These are phyloP conservation scores for Hypholoma fasciculare DNA, from an alignment of 768 basidiomycete genomes.

Conservation along the genomic window DNA sequence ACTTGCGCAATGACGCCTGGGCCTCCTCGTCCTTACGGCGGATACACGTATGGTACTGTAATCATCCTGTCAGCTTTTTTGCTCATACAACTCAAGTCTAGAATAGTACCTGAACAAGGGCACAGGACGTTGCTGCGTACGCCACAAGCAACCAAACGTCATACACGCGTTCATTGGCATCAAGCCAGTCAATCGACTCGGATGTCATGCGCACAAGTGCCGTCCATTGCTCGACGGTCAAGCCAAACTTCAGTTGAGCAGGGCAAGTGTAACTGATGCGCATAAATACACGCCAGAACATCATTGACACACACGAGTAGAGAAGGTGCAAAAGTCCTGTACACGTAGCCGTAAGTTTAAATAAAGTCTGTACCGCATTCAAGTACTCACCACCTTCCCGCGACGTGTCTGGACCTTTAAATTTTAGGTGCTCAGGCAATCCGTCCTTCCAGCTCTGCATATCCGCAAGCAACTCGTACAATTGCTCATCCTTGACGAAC, in stretches of 20 bases:
- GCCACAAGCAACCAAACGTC: conserved; percentile 88
- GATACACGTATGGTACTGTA: conserved; percentile 92
- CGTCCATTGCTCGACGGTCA: conserved; percentile 82
- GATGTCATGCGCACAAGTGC: conserved; percentile 70
- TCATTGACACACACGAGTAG: conserved; percentile 90
- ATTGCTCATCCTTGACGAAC: conserved; percentile 79
- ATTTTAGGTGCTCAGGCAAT: conserved; percentile 78
- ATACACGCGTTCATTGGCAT: conserved; percentile 74
- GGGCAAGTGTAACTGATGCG: conserved; percentile 93
- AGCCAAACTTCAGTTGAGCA: conserved; percentile 81
- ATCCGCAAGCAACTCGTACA: conserved; percentile 63
- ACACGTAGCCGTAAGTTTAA: not conserved
- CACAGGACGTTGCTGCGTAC: conserved; percentile 86
- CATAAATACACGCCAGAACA: conserved; percentile 99
- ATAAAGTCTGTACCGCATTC: not conserved
- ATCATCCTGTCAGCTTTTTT: not conserved
- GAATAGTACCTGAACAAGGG: conserved; percentile 77
- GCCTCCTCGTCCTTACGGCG: conserved; percentile 78
- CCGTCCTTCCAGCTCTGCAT: conserved; percentile 76
- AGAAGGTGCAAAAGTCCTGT: conserved; percentile 85
- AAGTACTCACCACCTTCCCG: conserved; percentile 61
- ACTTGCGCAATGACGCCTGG: conserved; percentile 68
- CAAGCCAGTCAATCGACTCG: conserved; percentile 89
- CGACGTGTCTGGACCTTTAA: conserved; percentile 67
- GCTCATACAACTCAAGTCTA: not conserved